These are phyloP conservation scores for Venturia asperata DNA, from an alignment of 2,329 filamentous ascomycete species.

Conservation along the genomic window DNA sequence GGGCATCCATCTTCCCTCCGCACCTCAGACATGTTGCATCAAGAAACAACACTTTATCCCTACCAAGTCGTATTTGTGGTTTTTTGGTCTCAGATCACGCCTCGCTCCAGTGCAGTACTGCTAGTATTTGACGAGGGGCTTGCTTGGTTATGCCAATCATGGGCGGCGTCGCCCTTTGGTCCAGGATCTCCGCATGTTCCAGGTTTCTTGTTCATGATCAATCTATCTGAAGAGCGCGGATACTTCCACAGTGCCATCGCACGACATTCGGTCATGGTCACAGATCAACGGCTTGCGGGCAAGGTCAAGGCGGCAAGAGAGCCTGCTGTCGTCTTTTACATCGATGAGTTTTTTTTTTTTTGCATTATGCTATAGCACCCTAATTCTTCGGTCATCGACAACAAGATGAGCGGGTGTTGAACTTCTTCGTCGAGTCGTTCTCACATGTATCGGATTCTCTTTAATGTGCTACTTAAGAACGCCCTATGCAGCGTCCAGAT, in stretches of 20 bases:
- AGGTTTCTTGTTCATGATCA: neutral
- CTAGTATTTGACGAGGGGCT: neutral
- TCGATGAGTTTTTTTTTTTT: neutral
- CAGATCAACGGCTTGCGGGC: neutral
- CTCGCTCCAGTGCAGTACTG: conserved; percentile 1
- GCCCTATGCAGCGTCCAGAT: neutral
- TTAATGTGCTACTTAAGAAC: neutral
- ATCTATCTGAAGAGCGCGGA: conserved; percentile 12
- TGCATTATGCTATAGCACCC: neutral
- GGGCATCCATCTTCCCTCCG: no score
- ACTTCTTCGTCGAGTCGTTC: neutral
- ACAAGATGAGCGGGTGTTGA: neutral
- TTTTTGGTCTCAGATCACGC: neutral
- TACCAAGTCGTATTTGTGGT: neutral
- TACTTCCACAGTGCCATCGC: neutral
- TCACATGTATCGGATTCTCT: neutral
- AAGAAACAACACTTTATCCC: conserved; percentile 12
- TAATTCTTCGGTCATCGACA: neutral
- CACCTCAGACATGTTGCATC: neutral
- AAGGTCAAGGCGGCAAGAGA: neutral
- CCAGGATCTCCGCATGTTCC: conserved; percentile 4
- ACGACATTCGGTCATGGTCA: neutral
- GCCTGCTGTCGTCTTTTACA: neutral
- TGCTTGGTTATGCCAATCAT: neutral
- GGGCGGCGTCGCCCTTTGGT: neutral